Evolutionary conservation across 768 basidiomycete genomes (phyloP), one percentile per base, ranked within the genome.

Genomic region (Termitomyces heimii): DNA sequence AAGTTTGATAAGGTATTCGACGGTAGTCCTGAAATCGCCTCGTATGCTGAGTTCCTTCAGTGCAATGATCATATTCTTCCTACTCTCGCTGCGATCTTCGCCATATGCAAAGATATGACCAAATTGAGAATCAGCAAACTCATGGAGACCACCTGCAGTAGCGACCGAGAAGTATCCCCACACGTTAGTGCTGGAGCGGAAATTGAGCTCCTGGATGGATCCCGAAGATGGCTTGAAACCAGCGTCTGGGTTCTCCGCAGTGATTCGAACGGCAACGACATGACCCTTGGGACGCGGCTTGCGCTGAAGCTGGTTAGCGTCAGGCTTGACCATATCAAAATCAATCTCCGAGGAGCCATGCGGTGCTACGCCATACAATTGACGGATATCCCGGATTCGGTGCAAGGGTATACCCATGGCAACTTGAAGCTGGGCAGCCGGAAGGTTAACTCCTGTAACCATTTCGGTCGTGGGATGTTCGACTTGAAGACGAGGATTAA

Each of bases 121-220:
- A 67, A 99, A 98, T 66, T 99, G 97, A 9, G 96, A 98, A 73
- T 99, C 97, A 42, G 97, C 97, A 66, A 94, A 98, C 72, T 99
- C 95, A 73, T 99, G 97, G 54, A 99, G 83, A 71, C 96, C 97
- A 70, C 97, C 97, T 10, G 95, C 89, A 14, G 89, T 88, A 44
- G 84, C 85, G 65, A 99, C 97, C 16, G 97, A 98, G 81, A 99
- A 99, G 77, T 99, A 99, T 60, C 97, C 97, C 97, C 97, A 99
- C 45, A 99, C 97, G 61, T 99, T 99, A 45, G 94, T 98, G 73
- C 91, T 97, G 28, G 95, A 98, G 57, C 97, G 88, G 87, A 99
- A 99, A 74, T 98, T 99, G 64, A 99, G 91, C 69, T 98, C 97
- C 71, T 98, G 97, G 16, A 99, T 78, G 39, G 91, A 89, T 62